phyloP scores from a whole-genome alignment of 1,284 basidiomycete species.

The Ceratobasidium sp. region DNA sequence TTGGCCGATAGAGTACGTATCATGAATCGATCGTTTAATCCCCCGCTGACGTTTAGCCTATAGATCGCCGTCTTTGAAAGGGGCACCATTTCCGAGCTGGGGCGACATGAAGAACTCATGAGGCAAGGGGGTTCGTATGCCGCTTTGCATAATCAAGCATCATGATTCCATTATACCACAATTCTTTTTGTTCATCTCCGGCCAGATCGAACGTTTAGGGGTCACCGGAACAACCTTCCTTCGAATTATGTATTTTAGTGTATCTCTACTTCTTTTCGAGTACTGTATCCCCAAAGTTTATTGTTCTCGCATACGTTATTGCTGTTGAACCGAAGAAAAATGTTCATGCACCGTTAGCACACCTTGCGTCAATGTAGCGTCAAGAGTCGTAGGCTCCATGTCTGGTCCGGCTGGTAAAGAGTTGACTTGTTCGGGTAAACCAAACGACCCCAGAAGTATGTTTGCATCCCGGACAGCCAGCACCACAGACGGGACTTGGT shows the following conservation, averaged over 20 bases:
- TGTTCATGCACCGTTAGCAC: slow-evolving; percentile 36
- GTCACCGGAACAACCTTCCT: slow-evolving; percentile 25
- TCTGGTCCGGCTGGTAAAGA: slow-evolving; percentile 23
- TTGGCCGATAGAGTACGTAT: slow-evolving; percentile 66
- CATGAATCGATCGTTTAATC: slow-evolving; percentile 9
- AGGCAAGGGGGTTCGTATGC: slow-evolving; percentile 48
- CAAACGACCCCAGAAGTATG: slow-evolving; percentile 81
- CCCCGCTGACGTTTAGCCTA: slow-evolving; percentile 42
- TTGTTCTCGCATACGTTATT: slow-evolving; percentile 37
- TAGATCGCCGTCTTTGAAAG: slow-evolving; percentile 81
- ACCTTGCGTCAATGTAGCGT: slow-evolving; percentile 29
- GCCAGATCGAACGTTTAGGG: slow-evolving; percentile 29
- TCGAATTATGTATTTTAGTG: slow-evolving; percentile 40
- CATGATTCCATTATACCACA: slow-evolving; percentile 31
- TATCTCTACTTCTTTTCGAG: slow-evolving; percentile 37
- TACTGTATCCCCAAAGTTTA: slow-evolving; percentile 40
- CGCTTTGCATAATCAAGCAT: slow-evolving; percentile 45
- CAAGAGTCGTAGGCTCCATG: slow-evolving; percentile 30
- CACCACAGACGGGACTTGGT: slow-evolving; percentile 79
- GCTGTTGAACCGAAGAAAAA: slow-evolving; percentile 32
- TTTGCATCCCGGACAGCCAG: slow-evolving; percentile 87
- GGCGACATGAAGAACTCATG: slow-evolving; percentile 77
- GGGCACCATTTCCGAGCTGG: slow-evolving; percentile 83
- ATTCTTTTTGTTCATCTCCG: slow-evolving; percentile 25
- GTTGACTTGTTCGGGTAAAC: slow-evolving; percentile 21